Base-by-base conservation (phyloP, 2,329 filamentous ascomycete genomes). In the Epichloe sp. region DNA sequence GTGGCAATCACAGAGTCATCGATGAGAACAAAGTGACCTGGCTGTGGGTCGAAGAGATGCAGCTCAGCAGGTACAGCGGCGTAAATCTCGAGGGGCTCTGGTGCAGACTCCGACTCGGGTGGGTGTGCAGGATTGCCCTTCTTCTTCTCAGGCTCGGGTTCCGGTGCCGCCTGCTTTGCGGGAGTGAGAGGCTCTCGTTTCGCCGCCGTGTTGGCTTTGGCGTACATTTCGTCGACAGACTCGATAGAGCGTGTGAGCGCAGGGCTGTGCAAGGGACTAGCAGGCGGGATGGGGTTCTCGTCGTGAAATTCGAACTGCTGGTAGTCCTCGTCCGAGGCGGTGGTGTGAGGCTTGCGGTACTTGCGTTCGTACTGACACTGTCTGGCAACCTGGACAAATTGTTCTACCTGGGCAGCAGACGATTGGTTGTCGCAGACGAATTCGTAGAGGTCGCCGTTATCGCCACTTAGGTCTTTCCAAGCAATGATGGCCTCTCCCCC, bases 341-440 rank as follows among this genome's bases (percentile, higher is more conserved):
- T 84, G 44, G 88, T 82, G 59, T 88, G 79, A 40, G 80, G 83
- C 62, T 84, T 86, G 56, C 88, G 81, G 67, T 93, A 94, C 68
- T 95, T 97, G 62, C 91, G 81, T 72, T 98, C 93, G 84, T 94
- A 98, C 68, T 98, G 93, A 66, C 93, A 96, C 78, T 96, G 84
- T 52, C 87, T 79, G 7, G 93, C 87, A 49, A 88, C 83, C 50
- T 85, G 76, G 62, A 91, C 82, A 65, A 98, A 97, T 15, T 84
- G 80, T 44, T 83, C 77, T 23, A 93, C 84, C 59, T 90, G 85
- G 46, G 81, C 76, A 3, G 81, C 71, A 31, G 82, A 74, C 42
- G 86, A 79, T 12, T 83, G 82, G 40, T 75, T 67, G 69, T 97
- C 93, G 71, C 90, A 97, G 56, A 98, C 86, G 64, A 97, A 98